Percentiles rank a stretch among this genome's conserved stretches.
These are phyloP conservation scores for Gnetum montanum DNA, from an alignment of 75 land plant species.

Conservation along the genomic window DNA sequence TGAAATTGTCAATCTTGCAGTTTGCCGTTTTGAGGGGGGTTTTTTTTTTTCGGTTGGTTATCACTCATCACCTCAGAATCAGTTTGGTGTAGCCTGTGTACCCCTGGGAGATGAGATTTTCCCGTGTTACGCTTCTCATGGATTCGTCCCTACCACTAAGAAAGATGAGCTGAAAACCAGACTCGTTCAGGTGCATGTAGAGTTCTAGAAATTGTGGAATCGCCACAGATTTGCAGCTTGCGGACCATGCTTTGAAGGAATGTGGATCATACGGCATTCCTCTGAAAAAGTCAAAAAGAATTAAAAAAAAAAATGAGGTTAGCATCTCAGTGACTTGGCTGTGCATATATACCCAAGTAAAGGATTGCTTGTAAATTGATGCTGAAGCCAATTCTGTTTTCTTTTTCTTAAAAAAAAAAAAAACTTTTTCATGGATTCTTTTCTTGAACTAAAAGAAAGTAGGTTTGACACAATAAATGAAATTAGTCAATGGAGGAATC, in stretches of 20 bases:
- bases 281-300: constrained; percentile 11
- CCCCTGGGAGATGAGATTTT: constrained; percentile 46
- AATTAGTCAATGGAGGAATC: no score
- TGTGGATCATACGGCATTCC: constrained; percentile 34
- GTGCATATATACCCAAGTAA: no score
- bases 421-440: no score
- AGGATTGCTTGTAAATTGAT: no score
- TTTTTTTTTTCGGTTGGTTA: not conserved
- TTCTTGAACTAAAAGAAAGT: no score
- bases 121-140: constrained; percentile 25
- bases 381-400: no score
- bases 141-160: constrained; percentile 46
- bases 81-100: constrained; percentile 51
- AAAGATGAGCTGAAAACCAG: constrained; percentile 33
- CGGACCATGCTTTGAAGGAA: constrained; percentile 34
- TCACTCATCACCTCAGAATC: constrained; percentile 62
- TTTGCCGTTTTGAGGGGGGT: no score
- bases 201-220: constrained; percentile 19
- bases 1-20: no score
- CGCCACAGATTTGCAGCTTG: constrained; percentile 21
- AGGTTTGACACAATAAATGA: no score
- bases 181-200: constrained; percentile 17
- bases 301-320: not conserved
- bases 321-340: not conserved
- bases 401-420: no score